These are phyloP conservation scores for Juncus inflexus DNA, from an alignment of 176 grass and related monocot species.

Conservation along the genomic window DNA sequence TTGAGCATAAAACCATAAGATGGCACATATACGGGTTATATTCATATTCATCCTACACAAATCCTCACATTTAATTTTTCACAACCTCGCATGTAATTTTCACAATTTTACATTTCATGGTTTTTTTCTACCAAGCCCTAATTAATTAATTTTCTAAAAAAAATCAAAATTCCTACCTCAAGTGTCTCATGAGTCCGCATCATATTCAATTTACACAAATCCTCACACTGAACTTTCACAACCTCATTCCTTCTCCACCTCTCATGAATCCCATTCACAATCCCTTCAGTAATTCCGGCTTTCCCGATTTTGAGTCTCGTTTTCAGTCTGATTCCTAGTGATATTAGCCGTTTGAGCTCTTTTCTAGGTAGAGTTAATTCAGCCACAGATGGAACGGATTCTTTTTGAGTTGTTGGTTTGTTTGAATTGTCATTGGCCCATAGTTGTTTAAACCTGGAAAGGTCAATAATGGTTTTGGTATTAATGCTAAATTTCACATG, in stretches of 20 bases:
- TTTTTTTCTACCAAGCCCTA: too few relatives aligned
- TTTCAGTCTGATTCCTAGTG: conserved; percentile 42
- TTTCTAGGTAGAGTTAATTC: conserved; percentile 57
- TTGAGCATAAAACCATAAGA: too few relatives aligned
- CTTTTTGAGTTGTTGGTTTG: neutral
- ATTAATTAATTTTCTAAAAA: too few relatives aligned
- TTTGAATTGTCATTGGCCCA: conserved; percentile 32
- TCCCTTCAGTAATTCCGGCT: conserved; percentile 72
- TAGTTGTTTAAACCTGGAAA: conserved; percentile 16
- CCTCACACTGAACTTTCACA: conserved; percentile 75
- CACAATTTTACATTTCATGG: too few relatives aligned
- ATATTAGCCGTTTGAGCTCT: conserved; percentile 59
- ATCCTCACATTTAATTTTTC: too few relatives aligned
- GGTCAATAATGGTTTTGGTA: neutral
- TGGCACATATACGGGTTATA: too few relatives aligned
- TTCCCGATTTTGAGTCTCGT: conserved; percentile 68
- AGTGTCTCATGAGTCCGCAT: conserved; percentile 79
- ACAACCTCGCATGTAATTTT: too few relatives aligned
- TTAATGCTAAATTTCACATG: too few relatives aligned
- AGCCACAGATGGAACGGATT: conserved; percentile 38
- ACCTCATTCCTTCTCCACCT: conserved; percentile 70
- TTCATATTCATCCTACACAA: too few relatives aligned
- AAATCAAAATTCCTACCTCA: conserved; percentile 40
- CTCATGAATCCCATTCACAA: conserved; percentile 86
- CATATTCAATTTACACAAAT: conserved; percentile 88